Conservation (phyloP, 2,329 filamentous ascomycete species). For the Ophiostoma angusticollis region DNA sequence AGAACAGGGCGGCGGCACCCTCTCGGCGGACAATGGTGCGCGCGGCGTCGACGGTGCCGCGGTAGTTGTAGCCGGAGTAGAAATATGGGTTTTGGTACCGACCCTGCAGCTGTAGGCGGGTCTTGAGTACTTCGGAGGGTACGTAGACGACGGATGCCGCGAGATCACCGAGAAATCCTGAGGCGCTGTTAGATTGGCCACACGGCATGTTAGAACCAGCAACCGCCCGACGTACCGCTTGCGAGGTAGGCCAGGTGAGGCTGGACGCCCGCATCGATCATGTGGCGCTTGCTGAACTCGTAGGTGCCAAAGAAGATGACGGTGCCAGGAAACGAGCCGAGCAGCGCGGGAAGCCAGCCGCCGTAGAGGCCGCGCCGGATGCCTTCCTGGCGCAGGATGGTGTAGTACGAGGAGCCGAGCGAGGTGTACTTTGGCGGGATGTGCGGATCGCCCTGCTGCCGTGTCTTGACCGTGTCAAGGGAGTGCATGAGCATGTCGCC, state of each 20-base stretch:
- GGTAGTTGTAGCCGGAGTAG: conserved; percentile 91
- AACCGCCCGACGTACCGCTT: conserved; percentile 45
- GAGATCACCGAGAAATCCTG: conserved; percentile 84
- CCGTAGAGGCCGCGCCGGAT: conserved; percentile 77
- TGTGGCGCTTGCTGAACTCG: conserved; percentile 80
- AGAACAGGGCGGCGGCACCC: conserved; percentile 75
- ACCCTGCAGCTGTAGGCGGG: conserved; percentile 88
- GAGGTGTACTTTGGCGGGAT: conserved; percentile 87
- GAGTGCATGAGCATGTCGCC: conserved; percentile 99
- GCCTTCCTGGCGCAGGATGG: conserved; percentile 86
- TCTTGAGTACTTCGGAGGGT: conserved; percentile 94
- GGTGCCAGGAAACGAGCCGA: conserved; percentile 88
- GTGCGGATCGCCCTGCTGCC: conserved; percentile 91
- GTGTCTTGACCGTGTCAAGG: conserved; percentile 93
- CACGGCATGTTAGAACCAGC: neutral
- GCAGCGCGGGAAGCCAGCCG: conserved; percentile 80
- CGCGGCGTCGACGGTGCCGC: conserved; percentile 68
- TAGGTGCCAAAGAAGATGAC: conserved; percentile 94
- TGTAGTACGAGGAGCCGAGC: conserved; percentile 80
- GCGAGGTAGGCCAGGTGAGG: conserved; percentile 75
- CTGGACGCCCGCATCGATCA: conserved; percentile 75
- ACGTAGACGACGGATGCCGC: conserved; percentile 91
- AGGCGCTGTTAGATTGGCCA: no score
- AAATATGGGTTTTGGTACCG: conserved; percentile 93
- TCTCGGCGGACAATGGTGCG: conserved; percentile 74